phyloP scores from a whole-genome alignment of 805 yeast genomes.

The Monosporozyma unispora region DNA sequence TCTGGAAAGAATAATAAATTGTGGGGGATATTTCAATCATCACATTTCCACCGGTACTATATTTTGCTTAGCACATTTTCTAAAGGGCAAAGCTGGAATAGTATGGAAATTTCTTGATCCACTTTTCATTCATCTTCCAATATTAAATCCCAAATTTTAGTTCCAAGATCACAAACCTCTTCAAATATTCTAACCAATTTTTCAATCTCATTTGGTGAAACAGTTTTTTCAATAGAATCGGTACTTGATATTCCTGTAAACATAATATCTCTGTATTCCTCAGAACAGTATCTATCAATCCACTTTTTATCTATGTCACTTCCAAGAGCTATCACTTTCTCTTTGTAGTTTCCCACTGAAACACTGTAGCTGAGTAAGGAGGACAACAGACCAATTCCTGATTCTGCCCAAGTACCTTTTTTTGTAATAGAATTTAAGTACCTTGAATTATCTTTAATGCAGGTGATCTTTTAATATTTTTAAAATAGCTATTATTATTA shows the following conservation, averaged over 20 bases:
- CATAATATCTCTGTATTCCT: conserved; percentile 48
- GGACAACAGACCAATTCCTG: conserved; percentile 60
- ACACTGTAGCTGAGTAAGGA: no score
- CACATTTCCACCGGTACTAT: no score
- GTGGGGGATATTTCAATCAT: no score
- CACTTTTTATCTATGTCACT: conserved; percentile 36
- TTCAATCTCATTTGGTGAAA: no score
- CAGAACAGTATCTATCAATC: conserved; percentile 53
- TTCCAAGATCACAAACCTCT: conserved; percentile 51
- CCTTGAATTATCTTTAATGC: conserved; percentile 56
- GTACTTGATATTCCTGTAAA: conserved; percentile 37
- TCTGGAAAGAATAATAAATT: no score
- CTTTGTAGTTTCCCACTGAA: conserved; percentile 39
- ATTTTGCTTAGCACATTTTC: no score
- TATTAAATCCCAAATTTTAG: conserved; percentile 64
- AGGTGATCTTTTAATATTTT: conserved; percentile 38
- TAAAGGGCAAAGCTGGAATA: no score
- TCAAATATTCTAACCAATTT: conserved; percentile 49
- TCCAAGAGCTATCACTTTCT: conserved; percentile 22
- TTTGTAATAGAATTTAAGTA: conserved; percentile 48
- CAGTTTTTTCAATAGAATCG: conserved; percentile 35
- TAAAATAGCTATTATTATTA: conserved; percentile 38
- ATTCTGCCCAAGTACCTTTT: conserved; percentile 50
- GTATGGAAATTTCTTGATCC: no score
- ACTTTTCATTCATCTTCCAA: no score